A percentile compares a stretch with the other conserved stretches of the same genome.
These are phyloP conservation scores for Xylariaceae sp. DNA, from an alignment of 2,329 filamentous ascomycete species.

Conservation along the genomic window DNA sequence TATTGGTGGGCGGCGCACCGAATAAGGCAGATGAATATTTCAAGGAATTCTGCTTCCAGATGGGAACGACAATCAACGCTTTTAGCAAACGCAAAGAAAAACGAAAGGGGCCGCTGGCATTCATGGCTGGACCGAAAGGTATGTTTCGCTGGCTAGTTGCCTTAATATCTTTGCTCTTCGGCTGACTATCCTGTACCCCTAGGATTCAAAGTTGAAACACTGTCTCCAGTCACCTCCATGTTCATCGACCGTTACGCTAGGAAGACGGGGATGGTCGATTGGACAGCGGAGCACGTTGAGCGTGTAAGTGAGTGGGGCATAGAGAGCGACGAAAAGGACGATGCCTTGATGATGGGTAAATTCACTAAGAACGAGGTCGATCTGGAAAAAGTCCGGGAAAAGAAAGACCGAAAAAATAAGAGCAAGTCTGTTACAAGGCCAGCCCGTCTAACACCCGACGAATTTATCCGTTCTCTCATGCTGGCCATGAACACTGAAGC, in stretches of 20 bases:
- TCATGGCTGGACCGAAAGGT: conserved; percentile 6
- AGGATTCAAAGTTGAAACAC: conserved; percentile 27
- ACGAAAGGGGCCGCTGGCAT: conserved; percentile 3
- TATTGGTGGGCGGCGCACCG: conserved; percentile 39
- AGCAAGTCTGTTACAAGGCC: conserved; percentile 7
- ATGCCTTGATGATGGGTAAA: conserved; percentile 13
- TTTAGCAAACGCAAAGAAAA: conserved; percentile 6
- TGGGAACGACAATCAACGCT: conserved; percentile 33
- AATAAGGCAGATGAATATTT: conserved; percentile 31
- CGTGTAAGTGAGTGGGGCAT: conserved; percentile 30
- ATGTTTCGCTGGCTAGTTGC: neutral
- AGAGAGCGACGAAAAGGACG: conserved; percentile 24
- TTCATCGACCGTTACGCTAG: conserved; percentile 36
- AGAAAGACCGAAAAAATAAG: conserved; percentile 5
- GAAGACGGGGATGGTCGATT: conserved; percentile 21
- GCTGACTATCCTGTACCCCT: neutral
- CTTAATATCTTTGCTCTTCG: conserved; percentile 1
- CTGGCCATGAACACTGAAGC: conserved; percentile 1
- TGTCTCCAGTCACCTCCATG: conserved; percentile 31
- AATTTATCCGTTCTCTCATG: conserved; percentile 2
- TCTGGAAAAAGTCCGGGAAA: conserved; percentile 12
- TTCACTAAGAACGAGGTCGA: conserved; percentile 15
- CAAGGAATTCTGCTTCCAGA: conserved; percentile 36
- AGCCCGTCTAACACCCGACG: conserved; percentile 1
- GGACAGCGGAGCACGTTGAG: conserved; percentile 35